Percentiles rank a stretch among this genome's conserved stretches.
These are phyloP conservation scores for Castanea crenata DNA, from an alignment of 306 rosid species.

Conservation along the genomic window DNA sequence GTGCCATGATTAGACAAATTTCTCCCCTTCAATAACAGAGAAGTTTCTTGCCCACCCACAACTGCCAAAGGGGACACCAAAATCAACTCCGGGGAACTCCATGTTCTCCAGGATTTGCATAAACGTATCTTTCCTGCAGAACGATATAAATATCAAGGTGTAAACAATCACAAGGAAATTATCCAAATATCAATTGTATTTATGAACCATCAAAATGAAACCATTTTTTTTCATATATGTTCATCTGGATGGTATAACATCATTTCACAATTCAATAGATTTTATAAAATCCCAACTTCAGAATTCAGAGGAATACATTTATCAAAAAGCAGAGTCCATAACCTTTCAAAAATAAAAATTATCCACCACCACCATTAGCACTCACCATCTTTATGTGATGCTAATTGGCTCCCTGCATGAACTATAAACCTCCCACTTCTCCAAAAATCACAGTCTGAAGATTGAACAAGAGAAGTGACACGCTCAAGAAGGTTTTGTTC, in stretches of 20 bases:
- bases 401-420: conserved; percentile 68
- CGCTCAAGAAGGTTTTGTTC: conserved; percentile 67
- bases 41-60: conserved; percentile 73
- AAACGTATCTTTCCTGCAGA: conserved; percentile 67
- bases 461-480: conserved; percentile 55
- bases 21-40: conserved; percentile 70
- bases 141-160: conserved; percentile 12
- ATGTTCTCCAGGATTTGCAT: conserved; percentile 68
- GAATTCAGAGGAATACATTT: background rate
- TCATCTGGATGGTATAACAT: background rate
- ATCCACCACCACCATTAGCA: conserved; percentile 10
- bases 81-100: conserved; percentile 79
- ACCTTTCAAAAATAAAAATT: background rate
- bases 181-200: background rate
- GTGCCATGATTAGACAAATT: conserved; percentile 74
- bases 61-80: conserved; percentile 83
- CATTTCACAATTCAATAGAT: background rate
- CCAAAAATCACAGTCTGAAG: conserved; percentile 71
- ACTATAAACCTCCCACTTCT: conserved; percentile 86
- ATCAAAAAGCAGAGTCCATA: background rate
- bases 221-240: background rate
- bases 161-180: conserved; percentile 6
- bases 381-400: conserved; percentile 84
- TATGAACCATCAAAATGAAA: background rate
- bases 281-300: conserved; percentile 6